Base-by-base conservation (phyloP, 2,329 filamentous ascomycete genomes). In the Drechslerella dactyloides region DNA sequence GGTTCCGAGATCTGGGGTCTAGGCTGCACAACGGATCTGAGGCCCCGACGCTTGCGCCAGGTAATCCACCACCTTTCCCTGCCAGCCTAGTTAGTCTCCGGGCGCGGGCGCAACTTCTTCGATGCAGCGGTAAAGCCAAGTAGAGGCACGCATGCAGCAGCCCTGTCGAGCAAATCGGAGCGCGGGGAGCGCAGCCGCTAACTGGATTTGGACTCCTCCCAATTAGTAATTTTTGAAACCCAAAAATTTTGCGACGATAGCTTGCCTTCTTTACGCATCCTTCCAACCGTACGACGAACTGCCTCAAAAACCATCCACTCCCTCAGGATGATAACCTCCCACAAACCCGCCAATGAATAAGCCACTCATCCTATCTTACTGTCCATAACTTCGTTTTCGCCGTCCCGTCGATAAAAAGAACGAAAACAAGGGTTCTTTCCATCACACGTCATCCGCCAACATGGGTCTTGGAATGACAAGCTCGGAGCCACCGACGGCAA, bases 181-280 rank as follows among this genome's bases (percentile, higher is more conserved):
- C 23, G 44, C 48, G 46, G 53, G 66, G 42, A 44, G 24, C 30
- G n/a, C n/a, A n/a, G n/a, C n/a, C n/a, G n/a, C n/a, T n/a, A n/a
- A n/a, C n/a, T n/a, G n/a, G n/a, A n/a, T n/a, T n/a, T n/a, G n/a
- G n/a, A n/a, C n/a, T n/a, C n/a, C 60, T 59, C 46, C 55, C 54
- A 50, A 54, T 42, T 42, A 42, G 37, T 42, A 68, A 60, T 30
- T 56, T 60, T 56, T 40, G 17, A 68, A 68, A 59, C 55, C 40
- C n/a, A 63, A 70, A 64, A 64, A 51, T 59, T 70, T 70, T 69
- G 51, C 54, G 54, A 58, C 50, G 57, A 58, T 42, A 53, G 59
- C 66, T 70, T 64, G 58, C 58, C 17, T 27, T 21, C 42, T 24
- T 24, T 30, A 54, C 33, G 21, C 56, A 24, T 55, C 27, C 33